phyloP scores from a whole-genome alignment of 2,329 filamentous ascomycete species.

The Dactylonectria macrodidyma region DNA sequence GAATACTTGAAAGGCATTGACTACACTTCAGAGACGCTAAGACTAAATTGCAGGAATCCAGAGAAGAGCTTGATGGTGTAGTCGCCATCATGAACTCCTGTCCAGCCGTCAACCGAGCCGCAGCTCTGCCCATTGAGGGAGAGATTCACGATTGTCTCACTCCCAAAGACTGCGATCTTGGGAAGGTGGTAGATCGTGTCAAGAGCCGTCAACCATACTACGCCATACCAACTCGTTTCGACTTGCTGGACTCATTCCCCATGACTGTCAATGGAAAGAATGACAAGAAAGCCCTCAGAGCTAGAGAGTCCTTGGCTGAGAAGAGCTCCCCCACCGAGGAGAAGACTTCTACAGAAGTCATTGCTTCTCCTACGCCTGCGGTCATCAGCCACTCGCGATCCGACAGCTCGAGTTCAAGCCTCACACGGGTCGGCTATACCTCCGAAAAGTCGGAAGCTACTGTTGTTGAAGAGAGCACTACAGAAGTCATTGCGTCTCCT shows the following conservation, averaged over 20 bases:
- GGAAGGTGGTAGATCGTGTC: conserved; percentile 57
- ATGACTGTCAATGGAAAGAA: conserved; percentile 71
- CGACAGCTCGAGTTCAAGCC: conserved; percentile 49
- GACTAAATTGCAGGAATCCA: conserved; percentile 62
- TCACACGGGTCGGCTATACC: conserved; percentile 39
- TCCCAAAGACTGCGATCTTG: conserved; percentile 50
- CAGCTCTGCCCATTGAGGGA: conserved; percentile 62
- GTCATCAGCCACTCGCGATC: conserved; percentile 21
- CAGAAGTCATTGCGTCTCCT: conserved; percentile 38
- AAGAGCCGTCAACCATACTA: conserved; percentile 67
- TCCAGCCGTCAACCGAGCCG: conserved; percentile 61
- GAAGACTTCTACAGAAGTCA: background rate
- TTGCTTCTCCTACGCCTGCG: conserved; percentile 42
- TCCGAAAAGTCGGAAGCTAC: conserved; percentile 37
- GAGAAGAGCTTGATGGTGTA: conserved; percentile 73
- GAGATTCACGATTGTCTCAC: conserved; percentile 67
- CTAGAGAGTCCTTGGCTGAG: background rate
- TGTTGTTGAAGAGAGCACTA: conserved; percentile 41
- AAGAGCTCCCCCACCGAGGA: background rate
- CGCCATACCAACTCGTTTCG: conserved; percentile 64
- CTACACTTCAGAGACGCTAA: background rate
- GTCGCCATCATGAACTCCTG: conserved; percentile 62
- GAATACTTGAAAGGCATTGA: conserved; percentile 2
- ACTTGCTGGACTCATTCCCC: conserved; percentile 60
- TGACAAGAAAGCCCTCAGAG: conserved; percentile 62